A percentile compares a stretch with the other conserved stretches of the same genome.
These are phyloP conservation scores for Heliocybe sulcata DNA, from an alignment of 1,284 basidiomycete species.

Conservation along the genomic window DNA sequence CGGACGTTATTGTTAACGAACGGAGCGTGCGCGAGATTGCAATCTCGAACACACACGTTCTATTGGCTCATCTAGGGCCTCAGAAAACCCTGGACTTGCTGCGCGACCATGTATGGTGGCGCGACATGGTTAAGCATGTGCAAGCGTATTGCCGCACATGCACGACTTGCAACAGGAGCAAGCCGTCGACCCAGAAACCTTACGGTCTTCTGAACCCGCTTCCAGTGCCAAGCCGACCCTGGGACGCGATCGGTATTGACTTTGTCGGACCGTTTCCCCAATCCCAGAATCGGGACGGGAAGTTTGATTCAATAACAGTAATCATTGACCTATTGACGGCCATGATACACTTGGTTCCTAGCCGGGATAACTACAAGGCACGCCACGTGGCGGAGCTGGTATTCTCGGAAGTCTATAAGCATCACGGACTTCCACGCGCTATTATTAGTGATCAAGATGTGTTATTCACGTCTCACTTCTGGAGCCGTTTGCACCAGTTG, in stretches of 20 bases:
- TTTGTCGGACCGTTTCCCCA: constrained; percentile 33
- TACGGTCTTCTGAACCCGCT: constrained; percentile 26
- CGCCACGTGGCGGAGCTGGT: constrained; percentile 21
- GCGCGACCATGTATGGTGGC: constrained; percentile 28
- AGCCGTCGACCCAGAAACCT: constrained; percentile 22
- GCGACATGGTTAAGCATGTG: constrained; percentile 18
- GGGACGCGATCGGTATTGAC: constrained; percentile 32
- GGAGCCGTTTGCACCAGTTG: constrained; percentile 27
- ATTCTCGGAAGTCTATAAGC: constrained; percentile 30
- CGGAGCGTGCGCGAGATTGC: constrained; percentile 21
- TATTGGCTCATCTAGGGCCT: constrained; percentile 23
- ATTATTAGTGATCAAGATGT: constrained; percentile 35
- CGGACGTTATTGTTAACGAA: constrained; percentile 15
- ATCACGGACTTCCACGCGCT: constrained; percentile 29
- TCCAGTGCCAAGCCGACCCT: constrained; percentile 22
- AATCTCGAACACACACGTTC: constrained; percentile 24
- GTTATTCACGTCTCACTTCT: constrained; percentile 35
- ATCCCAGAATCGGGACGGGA: constrained; percentile 20
- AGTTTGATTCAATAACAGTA: constrained; percentile 28
- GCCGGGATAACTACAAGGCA: constrained; percentile 19
- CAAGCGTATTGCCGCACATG: constrained; percentile 20
- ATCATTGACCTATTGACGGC: constrained; percentile 27
- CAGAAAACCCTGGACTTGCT: constrained; percentile 24
- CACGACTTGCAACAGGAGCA: constrained; percentile 19
- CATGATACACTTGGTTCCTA: constrained; percentile 28